phyloP scores from a whole-genome alignment of 2,329 filamentous ascomycete genomes.

The Aspergillus vadensis region DNA sequence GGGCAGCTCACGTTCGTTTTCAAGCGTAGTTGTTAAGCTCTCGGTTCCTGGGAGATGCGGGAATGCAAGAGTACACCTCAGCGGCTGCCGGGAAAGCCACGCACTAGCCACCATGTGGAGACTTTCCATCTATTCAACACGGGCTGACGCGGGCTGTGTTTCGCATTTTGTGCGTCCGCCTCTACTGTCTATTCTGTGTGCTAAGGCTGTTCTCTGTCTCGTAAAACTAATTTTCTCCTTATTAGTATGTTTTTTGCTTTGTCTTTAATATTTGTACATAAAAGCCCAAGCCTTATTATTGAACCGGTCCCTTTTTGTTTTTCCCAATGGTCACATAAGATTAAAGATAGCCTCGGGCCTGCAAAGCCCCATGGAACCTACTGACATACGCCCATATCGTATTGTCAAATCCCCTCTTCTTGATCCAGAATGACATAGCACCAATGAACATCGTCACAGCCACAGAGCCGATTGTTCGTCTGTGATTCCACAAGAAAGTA shows the following conservation, averaged over 20 bases:
- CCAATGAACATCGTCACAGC: slow-evolving; percentile 69
- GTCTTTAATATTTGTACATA: too few relatives aligned
- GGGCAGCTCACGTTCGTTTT: slow-evolving; percentile 22
- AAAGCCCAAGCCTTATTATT: background rate
- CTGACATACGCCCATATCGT: slow-evolving; percentile 37
- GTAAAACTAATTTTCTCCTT: too few relatives aligned
- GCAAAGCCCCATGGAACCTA: slow-evolving; percentile 29
- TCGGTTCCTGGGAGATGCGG: slow-evolving; percentile 16
- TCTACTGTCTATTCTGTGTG: background rate
- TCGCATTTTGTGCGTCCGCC: background rate
- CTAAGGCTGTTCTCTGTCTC: background rate
- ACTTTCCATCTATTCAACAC: background rate
- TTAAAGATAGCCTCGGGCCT: slow-evolving; percentile 18
- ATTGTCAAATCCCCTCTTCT: slow-evolving; percentile 47
- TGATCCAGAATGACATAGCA: slow-evolving; percentile 67
- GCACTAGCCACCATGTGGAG: slow-evolving; percentile 32
- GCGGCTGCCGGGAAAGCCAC: slow-evolving; percentile 31
- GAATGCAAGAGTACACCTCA: slow-evolving; percentile 40
- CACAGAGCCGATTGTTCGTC: slow-evolving; percentile 63
- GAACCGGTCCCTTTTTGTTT: background rate
- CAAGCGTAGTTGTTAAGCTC: slow-evolving; percentile 16
- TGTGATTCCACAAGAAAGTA: slow-evolving; percentile 63
- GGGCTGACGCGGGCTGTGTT: background rate
- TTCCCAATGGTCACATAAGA: too few relatives aligned
- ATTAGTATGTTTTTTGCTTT: too few relatives aligned